phyloP scores from a whole-genome alignment of 2,329 filamentous ascomycete species.

The Epichloe uncinata region DNA sequence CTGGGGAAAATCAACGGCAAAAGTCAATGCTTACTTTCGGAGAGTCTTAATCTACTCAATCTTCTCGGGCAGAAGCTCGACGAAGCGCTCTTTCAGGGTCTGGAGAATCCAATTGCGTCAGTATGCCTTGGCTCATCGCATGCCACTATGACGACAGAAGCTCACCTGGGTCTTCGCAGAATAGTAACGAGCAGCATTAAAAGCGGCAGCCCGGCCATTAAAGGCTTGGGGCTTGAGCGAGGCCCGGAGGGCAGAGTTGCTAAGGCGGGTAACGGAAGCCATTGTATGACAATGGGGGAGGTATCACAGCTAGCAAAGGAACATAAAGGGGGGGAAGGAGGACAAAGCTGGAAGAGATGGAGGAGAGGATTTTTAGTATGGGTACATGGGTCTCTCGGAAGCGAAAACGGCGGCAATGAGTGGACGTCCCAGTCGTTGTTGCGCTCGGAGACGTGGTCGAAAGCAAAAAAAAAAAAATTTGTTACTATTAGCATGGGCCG shows the following conservation, averaged over 20 bases:
- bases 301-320: neutral
- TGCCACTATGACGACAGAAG: neutral
- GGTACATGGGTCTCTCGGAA: constrained; percentile 8
- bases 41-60: constrained; percentile 99
- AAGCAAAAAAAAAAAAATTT: constrained; percentile 4
- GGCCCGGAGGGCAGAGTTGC: constrained; percentile 69
- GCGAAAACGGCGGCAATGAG: neutral
- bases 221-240: constrained; percentile 55
- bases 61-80: constrained; percentile 88
- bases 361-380: constrained; percentile 17
- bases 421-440: neutral
- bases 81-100: constrained; percentile 97
- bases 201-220: constrained; percentile 55
- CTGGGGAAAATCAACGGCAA: neutral
- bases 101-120: constrained; percentile 23
- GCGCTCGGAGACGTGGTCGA: neutral
- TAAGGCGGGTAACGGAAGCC: constrained; percentile 72
- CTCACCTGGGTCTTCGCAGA: constrained; percentile 82
- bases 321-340: constrained; percentile 11
- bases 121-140: neutral
- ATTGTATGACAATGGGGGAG: constrained; percentile 37
- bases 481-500: constrained; percentile 1
- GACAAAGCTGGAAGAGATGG: constrained; percentile 18
- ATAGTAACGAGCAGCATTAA: constrained; percentile 80
- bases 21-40: constrained; percentile 56